Percentiles rank a stretch among this genome's conserved stretches.
These are phyloP conservation scores for Vinca minor DNA, from an alignment of 257 asterid genomes.

Conservation along the genomic window DNA sequence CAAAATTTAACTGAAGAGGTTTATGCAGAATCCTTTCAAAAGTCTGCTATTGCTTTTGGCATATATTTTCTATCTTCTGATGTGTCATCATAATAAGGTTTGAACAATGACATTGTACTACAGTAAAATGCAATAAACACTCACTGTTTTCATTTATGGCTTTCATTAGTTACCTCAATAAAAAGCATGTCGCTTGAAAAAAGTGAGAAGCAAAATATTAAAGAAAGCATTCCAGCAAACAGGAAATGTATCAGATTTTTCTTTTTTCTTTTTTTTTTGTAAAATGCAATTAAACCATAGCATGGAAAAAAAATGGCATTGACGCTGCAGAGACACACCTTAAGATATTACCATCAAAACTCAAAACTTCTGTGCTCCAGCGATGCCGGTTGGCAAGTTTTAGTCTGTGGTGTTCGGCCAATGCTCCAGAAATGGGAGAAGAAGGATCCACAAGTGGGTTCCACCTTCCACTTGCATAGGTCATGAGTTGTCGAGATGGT, in stretches of 20 bases:
- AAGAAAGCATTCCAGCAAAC: neutral
- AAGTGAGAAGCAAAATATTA: neutral
- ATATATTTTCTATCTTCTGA: neutral
- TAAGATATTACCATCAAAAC: conserved; percentile 88
- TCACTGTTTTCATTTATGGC: neutral
- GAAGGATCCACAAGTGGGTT: conserved; percentile 90
- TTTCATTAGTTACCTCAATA: neutral
- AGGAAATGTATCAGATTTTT: neutral
- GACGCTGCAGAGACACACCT: conserved; percentile 41
- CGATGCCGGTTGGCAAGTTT: conserved; percentile 91
- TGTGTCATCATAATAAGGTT: neutral
- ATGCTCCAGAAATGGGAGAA: conserved; percentile 93
- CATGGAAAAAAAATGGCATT: conserved; percentile 3
- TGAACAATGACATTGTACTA: neutral
- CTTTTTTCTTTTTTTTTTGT: no score
- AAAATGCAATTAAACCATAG: conserved; percentile 1
- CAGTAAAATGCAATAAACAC: neutral
- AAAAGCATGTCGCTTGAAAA: neutral
- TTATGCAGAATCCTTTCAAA: neutral
- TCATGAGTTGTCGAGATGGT: conserved; percentile 56
- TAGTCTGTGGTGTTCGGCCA: conserved; percentile 73
- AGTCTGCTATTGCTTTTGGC: neutral
- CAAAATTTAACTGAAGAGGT: neutral
- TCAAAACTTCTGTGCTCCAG: conserved; percentile 72
- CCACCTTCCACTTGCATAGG: conserved; percentile 99